phyloP scores from a whole-genome alignment of 306 rosid species.

The Rosa persica region DNA sequence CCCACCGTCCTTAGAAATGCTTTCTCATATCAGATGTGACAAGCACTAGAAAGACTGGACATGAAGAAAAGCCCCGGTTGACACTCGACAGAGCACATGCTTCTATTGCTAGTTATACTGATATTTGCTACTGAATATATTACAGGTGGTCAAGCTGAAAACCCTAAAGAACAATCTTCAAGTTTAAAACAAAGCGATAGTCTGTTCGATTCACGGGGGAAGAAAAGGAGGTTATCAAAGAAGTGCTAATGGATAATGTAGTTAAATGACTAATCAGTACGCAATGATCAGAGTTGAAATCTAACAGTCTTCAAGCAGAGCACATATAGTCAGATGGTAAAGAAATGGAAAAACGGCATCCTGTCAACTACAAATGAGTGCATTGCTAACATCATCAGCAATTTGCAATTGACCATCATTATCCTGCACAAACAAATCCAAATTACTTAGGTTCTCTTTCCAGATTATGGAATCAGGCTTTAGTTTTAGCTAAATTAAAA shows the following conservation, averaged over 20 bases:
- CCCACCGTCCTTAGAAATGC: background rate
- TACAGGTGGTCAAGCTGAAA: background rate
- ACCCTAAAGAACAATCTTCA: background rate
- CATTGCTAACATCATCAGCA: conserved; percentile 82
- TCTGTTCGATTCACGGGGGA: background rate
- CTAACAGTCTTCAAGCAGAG: background rate
- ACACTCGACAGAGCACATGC: background rate
- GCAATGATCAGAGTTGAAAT: background rate
- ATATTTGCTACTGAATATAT: background rate
- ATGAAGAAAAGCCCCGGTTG: background rate
- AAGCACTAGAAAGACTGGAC: background rate
- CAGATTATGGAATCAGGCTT: conserved; percentile 7
- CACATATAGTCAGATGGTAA: background rate
- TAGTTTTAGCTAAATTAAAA: background rate
- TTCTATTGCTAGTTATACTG: background rate
- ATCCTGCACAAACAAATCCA: conserved; percentile 56
- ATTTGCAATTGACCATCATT: conserved; percentile 68
- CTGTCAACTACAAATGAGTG: conserved; percentile 7
- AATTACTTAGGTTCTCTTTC: conserved; percentile 17
- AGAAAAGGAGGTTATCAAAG: background rate
- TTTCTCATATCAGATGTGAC: background rate
- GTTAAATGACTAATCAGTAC: background rate
- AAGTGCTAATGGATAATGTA: background rate
- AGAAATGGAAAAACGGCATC: conserved; percentile 4
- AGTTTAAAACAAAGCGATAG: background rate